phyloP scores from a whole-genome alignment of 2,329 filamentous ascomycete species.

The Pseudogymnoascus sp. region DNA sequence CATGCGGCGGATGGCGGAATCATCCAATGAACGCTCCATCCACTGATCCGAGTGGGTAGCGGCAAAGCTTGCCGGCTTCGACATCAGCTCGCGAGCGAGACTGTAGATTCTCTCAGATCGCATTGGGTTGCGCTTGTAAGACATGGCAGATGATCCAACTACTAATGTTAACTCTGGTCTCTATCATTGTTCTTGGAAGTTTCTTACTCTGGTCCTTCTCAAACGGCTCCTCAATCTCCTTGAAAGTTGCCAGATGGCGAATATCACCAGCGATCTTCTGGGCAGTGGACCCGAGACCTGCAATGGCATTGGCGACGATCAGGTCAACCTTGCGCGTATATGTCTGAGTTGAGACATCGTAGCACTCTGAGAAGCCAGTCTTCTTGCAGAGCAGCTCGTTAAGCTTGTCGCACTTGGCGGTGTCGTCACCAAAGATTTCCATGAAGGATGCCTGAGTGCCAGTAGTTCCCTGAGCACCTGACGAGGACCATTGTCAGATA shows the following conservation, averaged over 20 bases:
- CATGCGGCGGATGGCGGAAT: slow-evolving; percentile 49
- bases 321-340: slow-evolving; percentile 75
- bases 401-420: slow-evolving; percentile 42
- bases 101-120: slow-evolving; percentile 39
- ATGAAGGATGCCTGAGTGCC: slow-evolving; percentile 66
- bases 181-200: neutral
- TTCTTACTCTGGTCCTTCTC: slow-evolving; percentile 58
- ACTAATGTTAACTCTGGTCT: neutral
- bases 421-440: slow-evolving; percentile 40
- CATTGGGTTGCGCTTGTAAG: slow-evolving; percentile 43
- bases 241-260: slow-evolving; percentile 62
- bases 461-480: slow-evolving; percentile 45
- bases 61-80: slow-evolving; percentile 27
- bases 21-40: slow-evolving; percentile 46
- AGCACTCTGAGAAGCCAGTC: slow-evolving; percentile 42
- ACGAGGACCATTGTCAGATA: neutral
- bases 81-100: slow-evolving; percentile 38
- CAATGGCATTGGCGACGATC: slow-evolving; percentile 70
- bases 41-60: slow-evolving; percentile 65
- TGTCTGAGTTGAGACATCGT: slow-evolving; percentile 50
- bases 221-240: slow-evolving; percentile 81
- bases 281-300: slow-evolving; percentile 69
- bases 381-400: slow-evolving; percentile 49
- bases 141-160: slow-evolving; percentile 53
- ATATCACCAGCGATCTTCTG: slow-evolving; percentile 69